phyloP scores from a whole-genome alignment of 371 early-diverging fungal genomes.

The Entomophthora muscae region DNA sequence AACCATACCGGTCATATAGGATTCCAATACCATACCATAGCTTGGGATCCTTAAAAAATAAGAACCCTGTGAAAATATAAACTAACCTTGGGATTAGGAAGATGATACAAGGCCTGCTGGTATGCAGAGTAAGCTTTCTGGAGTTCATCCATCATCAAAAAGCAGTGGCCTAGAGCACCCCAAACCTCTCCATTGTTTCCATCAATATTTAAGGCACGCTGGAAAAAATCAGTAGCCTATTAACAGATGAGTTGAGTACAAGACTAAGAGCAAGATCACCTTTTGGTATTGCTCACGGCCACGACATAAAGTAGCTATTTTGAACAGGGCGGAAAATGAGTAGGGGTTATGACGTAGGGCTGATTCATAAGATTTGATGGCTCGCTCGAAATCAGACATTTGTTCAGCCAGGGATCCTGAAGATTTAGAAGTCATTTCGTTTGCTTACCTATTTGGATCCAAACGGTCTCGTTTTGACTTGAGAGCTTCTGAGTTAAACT shows the following conservation, averaged over 20 bases:
- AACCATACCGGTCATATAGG: constrained; percentile 90
- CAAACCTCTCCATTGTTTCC: constrained; percentile 74
- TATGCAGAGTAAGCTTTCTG: constrained; percentile 86
- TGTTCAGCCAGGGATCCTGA: constrained; percentile 1
- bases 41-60: constrained; percentile 59
- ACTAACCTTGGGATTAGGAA: constrained; percentile 63
- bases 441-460: constrained; percentile 9
- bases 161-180: constrained; percentile 86
- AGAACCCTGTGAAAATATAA: neutral
- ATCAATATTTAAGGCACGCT: constrained; percentile 64
- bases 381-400: constrained; percentile 39
- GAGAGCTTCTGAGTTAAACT: neutral
- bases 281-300: constrained; percentile 37
- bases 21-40: constrained; percentile 98
- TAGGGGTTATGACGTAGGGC: constrained; percentile 80
- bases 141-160: constrained; percentile 82
- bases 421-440: neutral
- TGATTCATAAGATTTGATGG: constrained; percentile 62
- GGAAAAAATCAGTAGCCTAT: constrained; percentile 74
- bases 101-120: constrained; percentile 78
- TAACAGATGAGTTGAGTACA: neutral
- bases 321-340: constrained; percentile 53
- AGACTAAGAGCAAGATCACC: constrained; percentile 15
- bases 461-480: constrained; percentile 3
- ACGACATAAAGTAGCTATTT: constrained; percentile 48